Base-by-base conservation (phyloP, 2,329 filamentous ascomycete genomes). In the Xylariaceae sp. region DNA sequence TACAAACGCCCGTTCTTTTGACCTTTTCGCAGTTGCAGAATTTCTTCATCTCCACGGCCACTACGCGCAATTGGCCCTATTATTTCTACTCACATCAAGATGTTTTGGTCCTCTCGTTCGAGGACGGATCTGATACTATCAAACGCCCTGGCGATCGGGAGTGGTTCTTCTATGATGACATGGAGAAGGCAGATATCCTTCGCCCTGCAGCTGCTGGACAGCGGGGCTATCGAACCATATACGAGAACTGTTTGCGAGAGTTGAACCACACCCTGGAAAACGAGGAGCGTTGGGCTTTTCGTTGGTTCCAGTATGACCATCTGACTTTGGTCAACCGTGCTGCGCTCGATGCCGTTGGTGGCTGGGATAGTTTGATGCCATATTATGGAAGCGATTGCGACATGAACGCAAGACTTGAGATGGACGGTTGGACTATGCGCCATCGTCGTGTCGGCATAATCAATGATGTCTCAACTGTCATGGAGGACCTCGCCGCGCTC, bases 51-150 rank as follows among this genome's bases (percentile, higher is more conserved):
- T 75, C 70, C 15, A 74, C 75, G 9, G 74, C 77, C 2, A 73
- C 77, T 37, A 66, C 74, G 13, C 70, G 75, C 34, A 67, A 73
- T n/a, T 82, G 79, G 77, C 70, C 72, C 0, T 74, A 78, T 64
- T 83, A 78, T 68, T 83, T 80, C 69, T 82, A 80, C 76, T 75
- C 73, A 10, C 81, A 82, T 66, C 80, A 80, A 74, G 81, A 83
- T 62, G 74, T 82, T 11, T 66, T 75, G 3, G 73, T 74, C 2
- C 63, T 76, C 9, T 73, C 73, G 4, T 75, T 75, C 57, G 76
- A 79, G 39, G 69, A 71, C 39, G 69, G 69, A 1, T 54, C 67
- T 23, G 69, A 71, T 51, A 64, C 62, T 9, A 58, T 68, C 10
- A 63, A 65, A 56, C 66, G 68, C 15, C 65, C 66, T 3, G 67